Evolutionary conservation across 768 basidiomycete species (phyloP).

Genomic region (Paxillus rubicundulus): DNA sequence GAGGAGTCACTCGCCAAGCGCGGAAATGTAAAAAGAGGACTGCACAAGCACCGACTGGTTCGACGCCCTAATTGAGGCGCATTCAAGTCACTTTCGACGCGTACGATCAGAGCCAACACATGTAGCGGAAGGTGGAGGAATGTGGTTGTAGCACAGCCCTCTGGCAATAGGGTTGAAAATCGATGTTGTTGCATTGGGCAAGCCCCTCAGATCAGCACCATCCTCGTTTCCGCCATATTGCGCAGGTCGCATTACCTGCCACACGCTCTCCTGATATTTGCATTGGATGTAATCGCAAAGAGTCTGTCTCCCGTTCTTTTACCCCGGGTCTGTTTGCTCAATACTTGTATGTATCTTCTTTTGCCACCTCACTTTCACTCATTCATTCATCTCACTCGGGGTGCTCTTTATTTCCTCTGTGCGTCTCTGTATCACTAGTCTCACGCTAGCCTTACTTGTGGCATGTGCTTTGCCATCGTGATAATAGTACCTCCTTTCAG

Average conservation of each 20-base stretch:
- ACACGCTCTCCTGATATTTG: background rate
- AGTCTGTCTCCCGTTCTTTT: background rate
- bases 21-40: conserved; percentile 5
- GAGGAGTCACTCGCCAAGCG: conserved; percentile 18
- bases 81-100: background rate
- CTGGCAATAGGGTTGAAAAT: background rate
- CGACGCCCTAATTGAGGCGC: conserved; percentile 10
- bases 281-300: background rate
- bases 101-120: background rate
- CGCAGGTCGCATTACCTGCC: conserved; percentile 12
- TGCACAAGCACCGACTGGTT: conserved; percentile 26
- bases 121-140: background rate
- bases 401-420: conserved; percentile 11
- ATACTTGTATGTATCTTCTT: conserved; percentile 17
- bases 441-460: too few relatives aligned
- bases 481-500: conserved; percentile 11
- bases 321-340: background rate
- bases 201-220: conserved; percentile 8
- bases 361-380: background rate
- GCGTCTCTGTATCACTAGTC: too few relatives aligned
- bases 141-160: background rate
- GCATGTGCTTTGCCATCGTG: too few relatives aligned
- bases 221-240: background rate
- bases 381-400: conserved; percentile 2
- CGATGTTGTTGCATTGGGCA: conserved; percentile 3